Base-by-base conservation (phyloP, 2,329 filamentous ascomycete genomes). In the Botrytis fragariae region DNA sequence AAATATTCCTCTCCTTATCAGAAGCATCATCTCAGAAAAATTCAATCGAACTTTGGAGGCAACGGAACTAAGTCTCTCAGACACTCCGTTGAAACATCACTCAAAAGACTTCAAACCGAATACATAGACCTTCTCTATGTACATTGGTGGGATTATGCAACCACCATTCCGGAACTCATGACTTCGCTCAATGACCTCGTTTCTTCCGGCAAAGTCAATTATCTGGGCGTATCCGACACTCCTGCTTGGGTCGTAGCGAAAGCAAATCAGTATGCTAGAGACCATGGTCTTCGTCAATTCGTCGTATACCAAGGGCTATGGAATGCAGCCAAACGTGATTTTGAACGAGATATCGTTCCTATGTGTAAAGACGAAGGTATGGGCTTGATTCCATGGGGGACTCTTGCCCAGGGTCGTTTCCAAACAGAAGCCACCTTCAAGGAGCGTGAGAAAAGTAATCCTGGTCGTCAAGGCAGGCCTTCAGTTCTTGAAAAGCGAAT, bases 121-220 rank as follows among this genome's bases (percentile, higher is more conserved):
- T 89, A 91, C 79, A 87, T 89, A 74, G 87, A 89, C 79, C 83
- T 89, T 2, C 81, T 90, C 20, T 87, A 89, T 79, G 87, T 90
- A 72, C 88, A 90, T 77, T 83, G 88, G 22, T 83, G 88, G 74
- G 88, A 90, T 74, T 80, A 81, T 0, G 80, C 80, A 3, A 86
- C 84, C 1, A 84, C 86, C 0, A 79, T 83, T 2, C 86, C 88
- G 77, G 88, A 90, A 81, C 89, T 87, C 25, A 89, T 90, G 88
- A 84, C 85, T 77, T 87, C 87, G 9, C 79, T 89, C 29, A 86
- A 90, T 74, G 87, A 90, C 76, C 83, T 90, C 0, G 83, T 90
- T 0, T 82, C 86, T 76, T 84, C 82, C 5, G 88, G 88, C 0
- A 88, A 87, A 79, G 87, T 89, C 0, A 82, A 84, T 1, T 87